These are phyloP conservation scores for Eustoma russellianum DNA, from an alignment of 257 asterid genomes.

Conservation along the genomic window DNA sequence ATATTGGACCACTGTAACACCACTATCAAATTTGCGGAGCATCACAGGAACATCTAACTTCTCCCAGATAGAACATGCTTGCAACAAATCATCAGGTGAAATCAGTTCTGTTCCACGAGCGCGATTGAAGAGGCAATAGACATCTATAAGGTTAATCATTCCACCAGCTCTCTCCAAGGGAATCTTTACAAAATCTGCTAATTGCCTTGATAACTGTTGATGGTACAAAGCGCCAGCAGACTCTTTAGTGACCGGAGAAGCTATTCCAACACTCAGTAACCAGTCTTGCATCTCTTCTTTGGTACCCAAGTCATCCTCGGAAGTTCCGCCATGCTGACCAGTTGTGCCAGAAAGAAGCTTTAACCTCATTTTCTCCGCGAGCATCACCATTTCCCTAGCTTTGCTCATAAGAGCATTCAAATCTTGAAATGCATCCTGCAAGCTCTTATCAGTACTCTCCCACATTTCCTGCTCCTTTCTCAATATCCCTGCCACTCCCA, in stretches of 20 bases:
- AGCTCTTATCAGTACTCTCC: constrained; percentile 98
- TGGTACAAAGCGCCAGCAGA: constrained; percentile 98
- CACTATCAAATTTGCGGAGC: constrained; percentile 96
- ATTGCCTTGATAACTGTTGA: constrained; percentile 95
- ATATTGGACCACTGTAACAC: constrained; percentile 90
- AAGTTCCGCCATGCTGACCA: constrained; percentile 26
- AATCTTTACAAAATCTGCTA: constrained; percentile 87
- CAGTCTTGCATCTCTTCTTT: constrained; percentile 98
- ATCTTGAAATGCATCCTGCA: constrained; percentile 99
- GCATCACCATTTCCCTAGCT: constrained; percentile 95
- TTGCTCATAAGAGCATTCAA: constrained; percentile 95
- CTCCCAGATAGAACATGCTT: constrained; percentile 95
- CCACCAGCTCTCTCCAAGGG: constrained; percentile 96
- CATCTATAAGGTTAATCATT: constrained; percentile 79
- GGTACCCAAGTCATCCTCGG: constrained; percentile 79
- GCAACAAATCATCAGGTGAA: constrained; percentile 94
- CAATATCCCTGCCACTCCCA: constrained; percentile 86
- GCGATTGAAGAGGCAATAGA: constrained; percentile 92
- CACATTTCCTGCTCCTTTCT: constrained; percentile 99
- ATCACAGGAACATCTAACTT: constrained; percentile 81
- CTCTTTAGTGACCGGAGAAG: constrained; percentile 97
- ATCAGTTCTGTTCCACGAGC: constrained; percentile 99
- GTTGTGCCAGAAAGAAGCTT: constrained; percentile 82
- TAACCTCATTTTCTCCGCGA: constrained; percentile 93
- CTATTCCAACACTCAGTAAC: constrained; percentile 91